Conservation (phyloP, 1,284 basidiomycete genomes). For the Peniophora sp. region DNA sequence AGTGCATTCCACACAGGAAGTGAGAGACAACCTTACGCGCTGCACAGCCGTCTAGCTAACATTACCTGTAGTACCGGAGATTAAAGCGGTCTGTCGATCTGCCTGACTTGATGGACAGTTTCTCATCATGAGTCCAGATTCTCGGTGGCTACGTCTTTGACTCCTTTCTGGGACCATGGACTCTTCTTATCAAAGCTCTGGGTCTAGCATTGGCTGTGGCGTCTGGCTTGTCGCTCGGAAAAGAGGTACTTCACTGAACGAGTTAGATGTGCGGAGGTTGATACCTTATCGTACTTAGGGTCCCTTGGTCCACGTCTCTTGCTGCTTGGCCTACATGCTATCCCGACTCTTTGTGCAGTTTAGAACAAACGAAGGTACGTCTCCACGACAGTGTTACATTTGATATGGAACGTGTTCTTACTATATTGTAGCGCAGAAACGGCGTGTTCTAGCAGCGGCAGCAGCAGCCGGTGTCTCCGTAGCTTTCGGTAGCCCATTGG, state of each 20-base stretch:
- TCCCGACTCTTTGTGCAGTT: slow-evolving; percentile 50
- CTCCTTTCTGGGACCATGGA: slow-evolving; percentile 65
- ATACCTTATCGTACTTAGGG: slow-evolving; percentile 31
- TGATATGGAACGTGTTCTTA: not conserved
- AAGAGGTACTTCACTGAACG: slow-evolving; percentile 39
- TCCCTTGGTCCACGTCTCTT: slow-evolving; percentile 64
- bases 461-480: slow-evolving; percentile 70
- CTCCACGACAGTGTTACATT: not conserved
- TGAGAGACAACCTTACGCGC: slow-evolving; percentile 27
- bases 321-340: slow-evolving; percentile 56
- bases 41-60: slow-evolving; percentile 1
- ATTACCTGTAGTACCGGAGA: slow-evolving; percentile 53
- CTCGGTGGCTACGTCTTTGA: slow-evolving; percentile 69
- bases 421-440: slow-evolving; percentile 62
- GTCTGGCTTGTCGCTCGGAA: slow-evolving; percentile 69
- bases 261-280: not conserved
- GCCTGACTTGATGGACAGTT: not conserved
- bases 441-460: slow-evolving; percentile 59
- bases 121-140: slow-evolving; percentile 34
- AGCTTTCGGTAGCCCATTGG: slow-evolving; percentile 68
- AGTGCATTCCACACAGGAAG: slow-evolving; percentile 77
- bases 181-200: slow-evolving; percentile 67
- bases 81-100: slow-evolving; percentile 52
- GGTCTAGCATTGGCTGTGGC: slow-evolving; percentile 75
- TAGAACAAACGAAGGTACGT: slow-evolving; percentile 51